Evolutionary conservation across 345 rosid species (phyloP), one percentile per base, ranked within the genome.

Genomic region (Boechera retrofracta): DNA sequence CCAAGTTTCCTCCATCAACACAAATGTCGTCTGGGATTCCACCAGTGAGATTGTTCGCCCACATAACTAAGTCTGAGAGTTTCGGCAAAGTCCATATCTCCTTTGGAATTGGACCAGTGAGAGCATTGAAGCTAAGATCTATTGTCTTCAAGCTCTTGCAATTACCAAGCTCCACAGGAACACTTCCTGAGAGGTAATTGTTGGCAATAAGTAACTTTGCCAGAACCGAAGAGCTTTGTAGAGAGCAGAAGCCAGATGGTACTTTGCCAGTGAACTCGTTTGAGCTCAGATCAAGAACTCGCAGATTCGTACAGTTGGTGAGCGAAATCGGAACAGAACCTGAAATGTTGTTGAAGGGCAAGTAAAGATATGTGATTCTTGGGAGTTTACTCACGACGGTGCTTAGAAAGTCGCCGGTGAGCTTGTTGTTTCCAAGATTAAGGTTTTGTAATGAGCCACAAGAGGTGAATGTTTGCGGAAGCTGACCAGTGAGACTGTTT

Each of bases 11-110:
- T 75, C 97, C 94, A 1, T 82, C 59, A 11, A 64, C 76, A 69
- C 98, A 94, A 77, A 94, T 89, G 51, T 78, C 76, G 26, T 89
- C 82, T 0, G 98, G 97, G 69, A 94, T 94, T 68, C 75, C 84
- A 10, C 97, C 97, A 4, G 91, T 86, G 73, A 94, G 90, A 78
- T 91, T 91, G 81, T 91, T 94, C 24, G 98, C 97, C 98, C 98
- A 94, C 86, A 94, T 88, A 29, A 90, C 91, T 79, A 94, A 69
- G 59, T 94, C 94, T 5, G 87, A 80, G 26, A 94, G 88, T 56
- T 86, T 81, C 6, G 96, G 97, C 69, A 94, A 80, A 24, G 71
- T 71, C 97, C 98, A 94, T 73, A 94, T 74, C 76, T 78, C 85
- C 11, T 28, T 28, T 1, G 98, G 97, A 66, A 94, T 89, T 10